Conservation (phyloP, 208 protist genomes). For the Acanthamoeba lenticulata region DNA sequence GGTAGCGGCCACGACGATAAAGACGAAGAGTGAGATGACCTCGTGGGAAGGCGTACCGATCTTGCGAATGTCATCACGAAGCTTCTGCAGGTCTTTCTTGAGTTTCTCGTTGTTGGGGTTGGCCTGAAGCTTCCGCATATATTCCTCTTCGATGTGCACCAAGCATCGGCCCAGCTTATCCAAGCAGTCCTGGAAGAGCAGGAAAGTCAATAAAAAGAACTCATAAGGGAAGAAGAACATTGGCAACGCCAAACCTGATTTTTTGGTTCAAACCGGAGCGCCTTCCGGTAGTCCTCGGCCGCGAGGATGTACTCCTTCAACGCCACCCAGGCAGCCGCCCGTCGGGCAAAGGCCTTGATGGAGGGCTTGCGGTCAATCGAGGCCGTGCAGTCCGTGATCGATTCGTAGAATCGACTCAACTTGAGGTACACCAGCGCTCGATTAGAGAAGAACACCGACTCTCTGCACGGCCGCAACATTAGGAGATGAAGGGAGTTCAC, state of each 20-base stretch:
- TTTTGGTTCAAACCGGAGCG: slow-evolving; percentile 37
- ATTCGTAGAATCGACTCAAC: slow-evolving; percentile 59
- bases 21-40: not conserved
- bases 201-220: not conserved
- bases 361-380: slow-evolving; percentile 47
- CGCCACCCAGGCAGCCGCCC: slow-evolving; percentile 50
- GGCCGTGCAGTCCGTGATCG: slow-evolving; percentile 54
- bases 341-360: slow-evolving; percentile 55
- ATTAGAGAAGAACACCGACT: slow-evolving; percentile 61
- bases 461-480: not conserved
- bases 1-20: not conserved
- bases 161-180: slow-evolving; percentile 44
- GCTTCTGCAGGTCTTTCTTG: slow-evolving; percentile 43
- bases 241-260: not conserved
- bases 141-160: slow-evolving; percentile 20
- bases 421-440: slow-evolving; percentile 51
- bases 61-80: slow-evolving; percentile 45
- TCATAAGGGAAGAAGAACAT: not conserved
- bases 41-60: not conserved
- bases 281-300: slow-evolving; percentile 29
- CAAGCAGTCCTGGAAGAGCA: slow-evolving; percentile 45
- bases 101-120: slow-evolving; percentile 49
- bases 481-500: not conserved
- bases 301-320: slow-evolving; percentile 45
- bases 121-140: slow-evolving; percentile 33